Conservation (phyloP, 805 yeast species). For the Sugiyamaella chiloensis region DNA sequence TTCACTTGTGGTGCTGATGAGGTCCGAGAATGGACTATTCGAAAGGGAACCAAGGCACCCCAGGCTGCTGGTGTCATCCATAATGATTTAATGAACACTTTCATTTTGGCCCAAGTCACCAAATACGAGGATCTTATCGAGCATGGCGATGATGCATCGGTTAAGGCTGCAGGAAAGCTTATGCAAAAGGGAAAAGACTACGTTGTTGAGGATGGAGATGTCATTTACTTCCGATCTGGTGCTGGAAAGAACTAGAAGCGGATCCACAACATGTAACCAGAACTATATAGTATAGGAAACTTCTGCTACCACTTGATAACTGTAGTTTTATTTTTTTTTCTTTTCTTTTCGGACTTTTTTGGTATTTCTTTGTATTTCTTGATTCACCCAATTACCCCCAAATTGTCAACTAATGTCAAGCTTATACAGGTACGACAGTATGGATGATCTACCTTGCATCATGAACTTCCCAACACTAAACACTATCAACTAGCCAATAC, state of each 20-base stretch:
- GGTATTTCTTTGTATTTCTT: no score
- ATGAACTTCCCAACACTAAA: no score
- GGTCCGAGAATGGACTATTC: conserved; percentile 85
- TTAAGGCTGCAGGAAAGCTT: conserved; percentile 86
- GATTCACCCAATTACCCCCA: no score
- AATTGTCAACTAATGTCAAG: no score
- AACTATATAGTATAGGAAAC: no score
- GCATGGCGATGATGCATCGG: conserved; percentile 72
- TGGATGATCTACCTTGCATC: no score
- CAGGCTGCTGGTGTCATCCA: conserved; percentile 91
- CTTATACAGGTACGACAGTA: no score
- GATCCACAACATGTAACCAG: no score
- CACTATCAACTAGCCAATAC: no score
- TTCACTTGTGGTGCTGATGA: conserved; percentile 89
- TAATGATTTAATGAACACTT: conserved; percentile 77
- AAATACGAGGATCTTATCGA: conserved; percentile 78
- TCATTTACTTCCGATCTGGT: conserved; percentile 87
- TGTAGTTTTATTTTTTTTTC: no score
- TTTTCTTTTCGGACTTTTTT: no score
- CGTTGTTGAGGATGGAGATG: conserved; percentile 92
- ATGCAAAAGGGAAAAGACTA: conserved; percentile 91
- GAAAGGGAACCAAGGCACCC: conserved; percentile 73
- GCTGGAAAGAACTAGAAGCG: conserved; percentile 78
- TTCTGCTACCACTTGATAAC: no score
- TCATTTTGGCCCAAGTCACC: conserved; percentile 77